Evolutionary conservation across 495 filamentous ascomycete genomes (phyloP).

Genomic region (Pyrenopolyporus hunteri): DNA sequence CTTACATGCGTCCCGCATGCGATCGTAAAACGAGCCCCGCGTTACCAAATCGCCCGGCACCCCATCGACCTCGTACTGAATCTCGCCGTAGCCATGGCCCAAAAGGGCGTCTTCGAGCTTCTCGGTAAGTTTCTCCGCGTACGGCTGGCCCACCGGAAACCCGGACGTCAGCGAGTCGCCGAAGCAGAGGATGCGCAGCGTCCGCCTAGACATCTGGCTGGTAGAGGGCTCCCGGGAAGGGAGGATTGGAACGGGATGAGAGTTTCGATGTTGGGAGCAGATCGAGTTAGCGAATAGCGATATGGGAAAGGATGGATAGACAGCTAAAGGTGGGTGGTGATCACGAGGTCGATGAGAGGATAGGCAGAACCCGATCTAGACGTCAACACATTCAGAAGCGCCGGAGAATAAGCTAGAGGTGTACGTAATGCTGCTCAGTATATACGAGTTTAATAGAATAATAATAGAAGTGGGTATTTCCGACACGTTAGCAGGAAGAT

Average conservation of each 20-base stretch:
- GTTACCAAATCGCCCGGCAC: conserved; percentile 58
- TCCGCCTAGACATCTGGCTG: conserved; percentile 12
- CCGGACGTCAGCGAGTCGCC: conserved; percentile 68
- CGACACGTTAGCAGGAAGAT: too few relatives aligned
- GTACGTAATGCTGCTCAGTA: background rate
- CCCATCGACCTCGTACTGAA: conserved; percentile 51
- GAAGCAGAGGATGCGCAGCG: conserved; percentile 65
- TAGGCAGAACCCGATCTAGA: background rate
- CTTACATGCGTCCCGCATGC: conserved; percentile 55
- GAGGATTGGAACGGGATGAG: background rate
- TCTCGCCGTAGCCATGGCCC: conserved; percentile 30
- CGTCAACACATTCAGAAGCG: conserved; percentile 9
- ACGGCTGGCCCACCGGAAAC: conserved; percentile 59
- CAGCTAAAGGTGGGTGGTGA: background rate
- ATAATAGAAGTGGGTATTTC: too few relatives aligned
- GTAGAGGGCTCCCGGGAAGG: background rate
- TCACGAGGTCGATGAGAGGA: conserved; percentile 18
- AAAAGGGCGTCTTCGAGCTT: conserved; percentile 51
- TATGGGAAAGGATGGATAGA: background rate
- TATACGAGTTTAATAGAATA: too few relatives aligned
- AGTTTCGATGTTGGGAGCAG: background rate
- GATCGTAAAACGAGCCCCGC: conserved; percentile 48
- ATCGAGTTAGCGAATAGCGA: background rate
- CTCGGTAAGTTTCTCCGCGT: conserved; percentile 48
- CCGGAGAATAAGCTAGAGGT: background rate